These are phyloP conservation scores for Thuidium tamariscinum DNA, from an alignment of 225 moss, liverwort and hornwort genomes.

Conservation along the genomic window DNA sequence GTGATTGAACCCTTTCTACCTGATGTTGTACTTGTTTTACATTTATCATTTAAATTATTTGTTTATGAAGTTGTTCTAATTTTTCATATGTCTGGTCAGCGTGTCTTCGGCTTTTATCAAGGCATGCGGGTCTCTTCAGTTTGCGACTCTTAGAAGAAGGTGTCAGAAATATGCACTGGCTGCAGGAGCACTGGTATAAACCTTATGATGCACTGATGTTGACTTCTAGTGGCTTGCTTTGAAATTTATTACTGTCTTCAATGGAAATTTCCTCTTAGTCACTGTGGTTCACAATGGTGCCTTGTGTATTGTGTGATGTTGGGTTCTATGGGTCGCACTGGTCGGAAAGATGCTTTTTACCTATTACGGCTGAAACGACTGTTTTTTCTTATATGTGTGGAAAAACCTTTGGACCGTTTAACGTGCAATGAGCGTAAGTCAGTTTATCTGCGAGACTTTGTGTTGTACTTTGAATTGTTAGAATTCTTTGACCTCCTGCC, in stretches of 20 bases:
- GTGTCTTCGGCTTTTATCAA: slow-evolving; percentile 71
- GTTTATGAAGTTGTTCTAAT: background rate
- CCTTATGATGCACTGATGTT: background rate
- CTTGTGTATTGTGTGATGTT: background rate
- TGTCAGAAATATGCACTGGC: slow-evolving; percentile 62
- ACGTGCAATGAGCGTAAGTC: background rate
- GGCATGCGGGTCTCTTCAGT: slow-evolving; percentile 69
- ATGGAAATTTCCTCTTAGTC: background rate
- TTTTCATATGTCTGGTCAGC: slow-evolving; percentile 22
- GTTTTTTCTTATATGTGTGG: background rate
- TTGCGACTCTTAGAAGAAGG: slow-evolving; percentile 72
- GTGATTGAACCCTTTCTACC: background rate
- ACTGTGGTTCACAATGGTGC: background rate
- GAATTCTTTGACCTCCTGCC: background rate
- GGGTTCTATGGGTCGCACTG: background rate
- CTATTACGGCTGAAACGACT: background rate
- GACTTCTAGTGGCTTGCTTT: background rate
- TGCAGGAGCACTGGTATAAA: slow-evolving; percentile 68
- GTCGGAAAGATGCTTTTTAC: background rate
- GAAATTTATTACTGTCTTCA: background rate
- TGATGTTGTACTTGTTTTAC: background rate
- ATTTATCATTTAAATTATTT: background rate
- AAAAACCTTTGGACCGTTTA: background rate
- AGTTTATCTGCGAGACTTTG: background rate
- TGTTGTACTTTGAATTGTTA: background rate